Evolutionary conservation across 1,284 basidiomycete genomes (phyloP), one percentile per base, ranked within the genome.

Genomic region (Fistulinella staudtii): DNA sequence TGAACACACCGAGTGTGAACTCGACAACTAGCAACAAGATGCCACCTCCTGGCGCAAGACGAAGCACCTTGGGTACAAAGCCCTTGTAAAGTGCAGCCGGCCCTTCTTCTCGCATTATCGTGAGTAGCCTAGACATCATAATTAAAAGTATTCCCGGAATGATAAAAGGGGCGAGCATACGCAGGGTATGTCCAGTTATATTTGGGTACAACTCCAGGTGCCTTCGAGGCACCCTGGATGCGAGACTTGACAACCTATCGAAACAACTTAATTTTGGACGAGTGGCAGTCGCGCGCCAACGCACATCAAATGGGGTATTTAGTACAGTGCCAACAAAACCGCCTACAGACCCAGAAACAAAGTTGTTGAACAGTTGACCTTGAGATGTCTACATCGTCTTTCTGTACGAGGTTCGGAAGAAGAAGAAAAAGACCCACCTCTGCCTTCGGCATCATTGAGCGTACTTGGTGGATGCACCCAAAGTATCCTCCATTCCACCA

Each of bases 401-500:
- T 47, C 18, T 31, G 34, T 41, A 31, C 33, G 18, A 22, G 6
- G 5, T 33, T 23, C 20, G 33, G 21, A 38, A 23, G 31, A 15
- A 15, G 34, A 30, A 3, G 17, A 14, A 23, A 38, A 7, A 4
- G 6, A 48, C 71, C 43, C 53, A 89, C 90, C 68, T 89, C 76
- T 11, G 94, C 78, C 64, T 91, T 92, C 39, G 94, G 93, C 37
- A 99, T 71, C 50, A 93, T 50, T 0, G 74, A 60, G 49, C 84
- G 80, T 46, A 96, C 83, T 67, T 88, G 85, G 74, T 84, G 86
- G 62, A 98, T 98, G 52, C 83, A 85, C 24, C 86, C 93, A 57
- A 95, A 96, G 74, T 93, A 96, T 18, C 93, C 93, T 37, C 92
- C 94, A 61, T 98, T 91, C 87, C 88, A 90, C 77, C 82, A 89